A percentile compares a stretch with the other conserved stretches of the same genome.
Evolutionary conservation across 805 yeast species (phyloP).

Genomic region (Candida nemodendra): DNA sequence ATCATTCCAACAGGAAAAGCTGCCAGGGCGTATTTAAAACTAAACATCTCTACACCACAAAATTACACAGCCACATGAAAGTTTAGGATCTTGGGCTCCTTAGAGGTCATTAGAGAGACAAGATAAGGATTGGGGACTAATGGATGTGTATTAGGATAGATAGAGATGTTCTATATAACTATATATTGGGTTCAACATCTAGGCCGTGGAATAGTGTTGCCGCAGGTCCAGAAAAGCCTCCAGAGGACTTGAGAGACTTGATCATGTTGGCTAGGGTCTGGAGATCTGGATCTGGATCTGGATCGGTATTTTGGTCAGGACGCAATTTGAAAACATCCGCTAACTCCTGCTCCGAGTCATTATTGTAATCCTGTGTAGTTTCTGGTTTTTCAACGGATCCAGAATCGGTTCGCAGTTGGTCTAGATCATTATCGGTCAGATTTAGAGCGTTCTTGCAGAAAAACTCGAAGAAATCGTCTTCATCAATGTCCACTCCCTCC

Average conservation of each 20-base stretch:
- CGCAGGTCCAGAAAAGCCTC: constrained; percentile 8
- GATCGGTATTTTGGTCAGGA: not conserved
- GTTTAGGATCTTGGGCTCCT: no score
- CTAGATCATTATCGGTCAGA: constrained; percentile 45
- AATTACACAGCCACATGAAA: no score
- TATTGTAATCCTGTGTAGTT: not conserved
- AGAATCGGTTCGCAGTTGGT: constrained; percentile 24
- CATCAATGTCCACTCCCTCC: constrained; percentile 49
- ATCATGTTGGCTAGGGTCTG: constrained; percentile 9
- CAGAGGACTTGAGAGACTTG: constrained; percentile 9
- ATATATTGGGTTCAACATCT: constrained; percentile 2
- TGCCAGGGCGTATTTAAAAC: not conserved
- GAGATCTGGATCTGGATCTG: constrained; percentile 4
- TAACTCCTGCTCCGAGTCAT: no score
- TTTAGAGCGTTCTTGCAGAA: constrained; percentile 55
- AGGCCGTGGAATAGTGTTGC: constrained; percentile 9
- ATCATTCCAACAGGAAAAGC: not conserved
- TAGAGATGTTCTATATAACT: not conserved
- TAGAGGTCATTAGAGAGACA: no score
- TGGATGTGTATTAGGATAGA: no score
- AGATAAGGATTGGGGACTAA: no score
- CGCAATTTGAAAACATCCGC: not conserved
- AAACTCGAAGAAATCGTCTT: constrained; percentile 69
- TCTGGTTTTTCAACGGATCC: not conserved
- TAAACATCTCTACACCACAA: constrained; percentile 4